These are phyloP conservation scores for Mycena haematopus DNA, from an alignment of 768 basidiomycete species.

Conservation along the genomic window DNA sequence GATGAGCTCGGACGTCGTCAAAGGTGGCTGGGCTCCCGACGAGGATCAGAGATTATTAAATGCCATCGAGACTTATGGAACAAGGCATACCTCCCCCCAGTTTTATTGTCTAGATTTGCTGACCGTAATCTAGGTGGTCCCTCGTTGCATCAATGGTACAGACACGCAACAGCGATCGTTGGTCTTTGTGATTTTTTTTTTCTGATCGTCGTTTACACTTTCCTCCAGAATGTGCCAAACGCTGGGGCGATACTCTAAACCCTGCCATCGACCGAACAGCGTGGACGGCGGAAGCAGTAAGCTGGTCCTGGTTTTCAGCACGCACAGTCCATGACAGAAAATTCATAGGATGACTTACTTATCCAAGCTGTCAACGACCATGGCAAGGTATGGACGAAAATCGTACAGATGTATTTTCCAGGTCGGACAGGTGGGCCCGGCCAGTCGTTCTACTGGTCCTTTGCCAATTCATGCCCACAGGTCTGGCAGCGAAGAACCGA, in stretches of 20 bases:
- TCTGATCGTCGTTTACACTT: slow-evolving; percentile 25
- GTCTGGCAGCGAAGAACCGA: slow-evolving; percentile 65
- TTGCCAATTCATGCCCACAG: slow-evolving; percentile 24
- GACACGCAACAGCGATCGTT: slow-evolving; percentile 65
- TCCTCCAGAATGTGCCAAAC: slow-evolving; percentile 58
- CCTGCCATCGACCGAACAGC: slow-evolving; percentile 65
- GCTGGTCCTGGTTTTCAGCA: slow-evolving; percentile 22
- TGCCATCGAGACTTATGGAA: slow-evolving; percentile 63
- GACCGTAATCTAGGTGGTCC: slow-evolving; percentile 51
- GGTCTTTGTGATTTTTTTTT: slow-evolving; percentile 32
- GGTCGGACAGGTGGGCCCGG: slow-evolving; percentile 46
- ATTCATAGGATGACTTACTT: slow-evolving; percentile 55
- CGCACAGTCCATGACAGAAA: slow-evolving; percentile 17
- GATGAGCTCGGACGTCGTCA: slow-evolving; percentile 67
- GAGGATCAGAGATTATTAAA: slow-evolving; percentile 64
- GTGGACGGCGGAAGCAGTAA: slow-evolving; percentile 62
- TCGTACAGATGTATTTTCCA: slow-evolving; percentile 66
- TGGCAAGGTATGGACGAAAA: slow-evolving; percentile 68
- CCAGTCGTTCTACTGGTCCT: background rate
- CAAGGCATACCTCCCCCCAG: slow-evolving; percentile 49
- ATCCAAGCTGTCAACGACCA: slow-evolving; percentile 60
- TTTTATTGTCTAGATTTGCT: slow-evolving; percentile 7
- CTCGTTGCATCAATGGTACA: slow-evolving; percentile 63
- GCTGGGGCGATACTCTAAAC: slow-evolving; percentile 67
- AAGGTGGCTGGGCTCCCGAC: slow-evolving; percentile 67